Conservation (phyloP, 345 rosid species). For the Boechera retrofracta region DNA sequence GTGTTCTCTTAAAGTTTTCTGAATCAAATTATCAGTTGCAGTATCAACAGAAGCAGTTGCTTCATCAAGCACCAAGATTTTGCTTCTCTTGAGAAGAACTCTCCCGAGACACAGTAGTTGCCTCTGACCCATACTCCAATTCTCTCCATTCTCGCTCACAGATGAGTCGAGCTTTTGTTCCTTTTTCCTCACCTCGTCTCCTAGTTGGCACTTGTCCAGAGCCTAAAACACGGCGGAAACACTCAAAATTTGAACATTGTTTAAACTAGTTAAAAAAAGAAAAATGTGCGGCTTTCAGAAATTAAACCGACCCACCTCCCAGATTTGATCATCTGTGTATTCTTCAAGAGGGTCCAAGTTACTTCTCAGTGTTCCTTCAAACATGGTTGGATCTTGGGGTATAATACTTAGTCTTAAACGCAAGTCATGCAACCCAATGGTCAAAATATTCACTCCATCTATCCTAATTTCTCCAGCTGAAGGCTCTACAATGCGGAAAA, state of each 20-base stretch:
- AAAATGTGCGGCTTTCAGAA: neutral
- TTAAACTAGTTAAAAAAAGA: neutral
- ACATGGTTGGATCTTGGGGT: constrained; percentile 96
- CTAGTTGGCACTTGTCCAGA: constrained; percentile 92
- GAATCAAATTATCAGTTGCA: constrained; percentile 84
- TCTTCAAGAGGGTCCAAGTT: constrained; percentile 92
- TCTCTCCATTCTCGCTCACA: constrained; percentile 88
- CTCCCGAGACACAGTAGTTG: constrained; percentile 86
- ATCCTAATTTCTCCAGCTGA: constrained; percentile 67
- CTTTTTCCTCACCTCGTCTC: constrained; percentile 82
- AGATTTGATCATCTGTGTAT: constrained; percentile 77
- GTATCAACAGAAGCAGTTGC: constrained; percentile 94
- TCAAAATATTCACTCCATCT: constrained; percentile 68
- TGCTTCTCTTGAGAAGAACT: constrained; percentile 78
- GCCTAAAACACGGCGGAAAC: constrained; percentile 53
- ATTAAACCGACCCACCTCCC: constrained; percentile 67
- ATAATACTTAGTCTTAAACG: constrained; percentile 81
- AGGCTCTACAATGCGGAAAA: constrained; percentile 89
- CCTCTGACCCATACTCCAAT: constrained; percentile 96
- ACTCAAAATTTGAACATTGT: constrained; percentile 10
- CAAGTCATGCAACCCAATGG: constrained; percentile 80
- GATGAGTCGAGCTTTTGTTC: constrained; percentile 73
- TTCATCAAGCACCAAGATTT: constrained; percentile 81
- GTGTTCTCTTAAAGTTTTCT: constrained; percentile 66
- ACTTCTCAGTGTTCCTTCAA: constrained; percentile 85